Percentiles rank a stretch among this genome's conserved stretches.
Conservation (phyloP, 139 green algal genomes). For the Ulvella scutata region DNA sequence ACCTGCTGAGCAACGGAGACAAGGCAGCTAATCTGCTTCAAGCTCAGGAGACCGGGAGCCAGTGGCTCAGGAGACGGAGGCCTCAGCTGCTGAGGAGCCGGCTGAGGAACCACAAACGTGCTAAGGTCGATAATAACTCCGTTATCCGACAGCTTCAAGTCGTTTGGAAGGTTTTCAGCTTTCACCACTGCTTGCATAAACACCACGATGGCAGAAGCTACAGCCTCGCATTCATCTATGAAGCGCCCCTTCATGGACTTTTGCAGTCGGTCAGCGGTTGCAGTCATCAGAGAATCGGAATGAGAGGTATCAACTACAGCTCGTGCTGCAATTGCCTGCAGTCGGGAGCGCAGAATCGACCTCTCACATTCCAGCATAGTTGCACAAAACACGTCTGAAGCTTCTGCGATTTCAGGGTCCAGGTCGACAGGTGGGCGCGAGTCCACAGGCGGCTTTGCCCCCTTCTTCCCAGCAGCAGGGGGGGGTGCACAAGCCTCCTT, state of each 20-base stretch:
- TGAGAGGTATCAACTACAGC: not conserved
- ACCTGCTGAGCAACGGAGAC: constrained; percentile 3
- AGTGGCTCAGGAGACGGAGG: constrained; percentile 9
- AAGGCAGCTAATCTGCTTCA: constrained; percentile 26
- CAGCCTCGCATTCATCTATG: constrained; percentile 45
- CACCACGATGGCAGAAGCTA: constrained; percentile 35
- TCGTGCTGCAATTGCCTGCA: constrained; percentile 2
- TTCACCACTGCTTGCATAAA: constrained; percentile 22
- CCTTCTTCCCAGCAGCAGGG: not conserved
- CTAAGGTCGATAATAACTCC: constrained; percentile 32
- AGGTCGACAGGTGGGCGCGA: not conserved
- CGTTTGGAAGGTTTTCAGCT: constrained; percentile 27
- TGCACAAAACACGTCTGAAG: not conserved
- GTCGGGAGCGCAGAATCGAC: constrained; percentile 5
- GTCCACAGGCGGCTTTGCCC: not conserved
- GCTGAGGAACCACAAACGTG: constrained; percentile 10
- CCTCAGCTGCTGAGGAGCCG: not conserved
- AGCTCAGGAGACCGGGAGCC: constrained; percentile 17
- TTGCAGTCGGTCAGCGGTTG: constrained; percentile 8
- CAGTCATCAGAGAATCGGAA: not conserved
- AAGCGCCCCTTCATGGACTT: constrained; percentile 33
- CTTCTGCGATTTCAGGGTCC: not conserved
- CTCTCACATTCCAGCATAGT: constrained; percentile 6
- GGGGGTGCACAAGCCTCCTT: too few relatives aligned
- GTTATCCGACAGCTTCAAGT: constrained; percentile 37